Base-by-base conservation (phyloP, 2,329 filamentous ascomycete species). In the Aspergillus pseudoviridinutans region DNA sequence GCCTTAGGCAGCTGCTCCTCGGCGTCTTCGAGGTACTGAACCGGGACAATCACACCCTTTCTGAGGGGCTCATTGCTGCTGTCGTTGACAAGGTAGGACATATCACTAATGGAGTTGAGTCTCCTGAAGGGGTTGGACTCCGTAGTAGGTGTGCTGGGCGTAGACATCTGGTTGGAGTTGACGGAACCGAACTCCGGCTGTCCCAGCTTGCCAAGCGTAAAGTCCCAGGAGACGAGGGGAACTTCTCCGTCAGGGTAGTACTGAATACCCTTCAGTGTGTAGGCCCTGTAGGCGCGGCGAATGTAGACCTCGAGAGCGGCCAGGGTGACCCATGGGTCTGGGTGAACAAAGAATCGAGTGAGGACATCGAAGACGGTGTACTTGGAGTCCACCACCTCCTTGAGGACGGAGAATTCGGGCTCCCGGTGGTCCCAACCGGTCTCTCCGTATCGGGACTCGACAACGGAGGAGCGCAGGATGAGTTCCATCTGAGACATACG, bases 291-390 rank as follows among this genome's bases (percentile, higher is more conserved):
- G 14, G 94, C 92, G 62, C 94, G 91, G 68, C 94, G 92, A 61
- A 96, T 88, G 75, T 99, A 99, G 51, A 97, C 92, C 74, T 99
- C 94, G 4, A 99, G 84, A 50, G 94, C 91, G 58, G 94, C 94
- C 60, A 97, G 81, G 7, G 91, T 91, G 29, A 99, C 93, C 91
- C 92, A 97, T 12, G 91, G 88, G 71, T 99, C 94, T 46, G 90
- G 85, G 76, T 99, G 92, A 35, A 87, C 90, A 72, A 99, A 99
- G 85, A 99, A 99, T 57, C 91, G 87, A 7, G 93, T 90, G 64
- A 99, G 78, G 20, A 99, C 94, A 71, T 99, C 94, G 67, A 97
- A 96, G 63, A 99, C 94, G 46, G 93, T 97, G 80, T 95, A 97
- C 79, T 96, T 96, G 55, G 94, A 97, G 76, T 99, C 94, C 53